Evolutionary conservation across 2,329 filamentous ascomycete species (phyloP).

Genomic region (Claviceps sp.): DNA sequence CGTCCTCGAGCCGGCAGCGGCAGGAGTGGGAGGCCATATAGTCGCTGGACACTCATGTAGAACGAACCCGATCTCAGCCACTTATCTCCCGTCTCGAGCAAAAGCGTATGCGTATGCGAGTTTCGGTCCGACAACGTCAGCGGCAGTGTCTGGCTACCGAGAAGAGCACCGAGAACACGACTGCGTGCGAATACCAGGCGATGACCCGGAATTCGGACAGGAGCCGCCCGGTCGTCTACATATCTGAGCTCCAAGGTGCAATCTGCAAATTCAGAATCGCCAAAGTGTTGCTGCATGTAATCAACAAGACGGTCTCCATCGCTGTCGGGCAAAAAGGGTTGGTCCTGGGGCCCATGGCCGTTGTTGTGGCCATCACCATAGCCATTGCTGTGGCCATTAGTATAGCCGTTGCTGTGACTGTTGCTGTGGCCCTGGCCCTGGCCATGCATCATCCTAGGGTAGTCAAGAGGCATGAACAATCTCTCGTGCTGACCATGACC

Average conservation of each 20-base stretch:
- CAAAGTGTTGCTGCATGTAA: conserved; percentile 26
- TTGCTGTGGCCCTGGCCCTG: conserved; percentile 5
- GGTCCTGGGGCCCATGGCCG: conserved; percentile 16
- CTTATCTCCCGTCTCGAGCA: conserved; percentile 35
- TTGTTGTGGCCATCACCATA: not conserved
- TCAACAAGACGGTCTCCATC: conserved; percentile 24
- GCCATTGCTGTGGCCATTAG: too few relatives aligned
- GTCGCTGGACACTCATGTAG: conserved; percentile 40
- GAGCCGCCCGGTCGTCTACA: conserved; percentile 22
- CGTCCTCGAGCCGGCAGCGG: conserved; percentile 17
- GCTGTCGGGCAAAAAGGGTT: conserved; percentile 16
- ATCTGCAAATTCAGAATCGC: conserved; percentile 23
- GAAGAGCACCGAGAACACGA: conserved; percentile 14
- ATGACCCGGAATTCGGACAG: conserved; percentile 37
- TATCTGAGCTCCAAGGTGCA: conserved; percentile 34
- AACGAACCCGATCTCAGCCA: conserved; percentile 44
- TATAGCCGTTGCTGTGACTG: too few relatives aligned
- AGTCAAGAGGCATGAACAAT: conserved; percentile 19
- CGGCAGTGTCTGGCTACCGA: conserved; percentile 18
- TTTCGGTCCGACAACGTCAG: conserved; percentile 13
- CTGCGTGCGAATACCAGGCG: conserved; percentile 43
- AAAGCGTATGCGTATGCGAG: conserved; percentile 16
- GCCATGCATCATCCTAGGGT: conserved; percentile 19
- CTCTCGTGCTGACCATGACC: conserved; percentile 16
- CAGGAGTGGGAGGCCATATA: conserved; percentile 43